phyloP scores from a whole-genome alignment of 768 basidiomycete species.

The Lepiota venenata region DNA sequence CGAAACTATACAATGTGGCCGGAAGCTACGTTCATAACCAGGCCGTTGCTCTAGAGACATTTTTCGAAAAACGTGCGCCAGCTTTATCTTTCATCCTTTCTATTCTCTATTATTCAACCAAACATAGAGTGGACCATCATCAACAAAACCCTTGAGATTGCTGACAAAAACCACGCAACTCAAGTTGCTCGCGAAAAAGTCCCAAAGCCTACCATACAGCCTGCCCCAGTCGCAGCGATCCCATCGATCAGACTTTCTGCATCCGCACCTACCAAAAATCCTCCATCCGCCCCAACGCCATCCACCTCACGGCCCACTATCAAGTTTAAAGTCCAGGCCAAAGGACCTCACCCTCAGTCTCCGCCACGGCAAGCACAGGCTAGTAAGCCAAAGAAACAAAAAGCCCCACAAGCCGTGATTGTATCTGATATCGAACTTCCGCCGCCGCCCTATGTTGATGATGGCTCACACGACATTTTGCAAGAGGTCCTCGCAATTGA shows the following conservation, averaged over 20 bases:
- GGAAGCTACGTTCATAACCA: slow-evolving; percentile 74
- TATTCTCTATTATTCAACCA: background rate
- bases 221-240: slow-evolving; percentile 7
- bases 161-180: slow-evolving; percentile 43
- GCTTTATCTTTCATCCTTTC: background rate
- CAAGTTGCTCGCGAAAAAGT: slow-evolving; percentile 8
- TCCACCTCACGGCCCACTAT: slow-evolving; percentile 52
- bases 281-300: slow-evolving; percentile 15
- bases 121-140: slow-evolving; percentile 80
- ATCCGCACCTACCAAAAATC: slow-evolving; percentile 33
- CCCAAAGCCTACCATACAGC: slow-evolving; percentile 7
- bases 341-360: slow-evolving; percentile 33
- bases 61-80: slow-evolving; percentile 82
- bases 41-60: slow-evolving; percentile 69
- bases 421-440: slow-evolving; percentile 40
- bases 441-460: slow-evolving; percentile 69
- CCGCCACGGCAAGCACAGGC: slow-evolving; percentile 29
- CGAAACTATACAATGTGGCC: slow-evolving; percentile 77
- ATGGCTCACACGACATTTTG: slow-evolving; percentile 77
- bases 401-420: slow-evolving; percentile 31
- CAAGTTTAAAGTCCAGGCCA: slow-evolving; percentile 54
- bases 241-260: slow-evolving; percentile 34
- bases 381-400: slow-evolving; percentile 33
- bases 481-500: slow-evolving; percentile 84
- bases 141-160: slow-evolving; percentile 76